These are phyloP conservation scores for Suhomyces prunicola DNA, from an alignment of 805 yeast species.

Conservation along the genomic window DNA sequence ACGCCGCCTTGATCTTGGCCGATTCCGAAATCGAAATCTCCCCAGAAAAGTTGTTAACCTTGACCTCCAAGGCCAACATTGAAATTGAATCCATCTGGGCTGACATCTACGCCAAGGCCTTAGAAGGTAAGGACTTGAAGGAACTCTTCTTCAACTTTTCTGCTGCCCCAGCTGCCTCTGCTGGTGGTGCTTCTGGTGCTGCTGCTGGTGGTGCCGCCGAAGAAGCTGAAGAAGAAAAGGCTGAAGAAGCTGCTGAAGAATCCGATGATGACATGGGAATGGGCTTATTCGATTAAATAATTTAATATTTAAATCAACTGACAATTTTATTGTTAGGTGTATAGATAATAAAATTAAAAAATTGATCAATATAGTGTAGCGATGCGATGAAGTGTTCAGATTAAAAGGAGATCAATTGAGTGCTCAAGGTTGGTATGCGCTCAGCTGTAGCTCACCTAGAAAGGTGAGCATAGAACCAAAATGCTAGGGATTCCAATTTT, in stretches of 20 bases:
- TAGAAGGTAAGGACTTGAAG: constrained; percentile 46
- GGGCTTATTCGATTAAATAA: constrained; percentile 43
- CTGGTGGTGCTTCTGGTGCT: constrained; percentile 35
- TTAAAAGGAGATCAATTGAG: not conserved
- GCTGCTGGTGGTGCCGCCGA: constrained; percentile 35
- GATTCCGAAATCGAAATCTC: constrained; percentile 46
- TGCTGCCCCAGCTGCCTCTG: constrained; percentile 44
- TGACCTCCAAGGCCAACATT: constrained; percentile 40
- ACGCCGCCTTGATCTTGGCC: constrained; percentile 51
- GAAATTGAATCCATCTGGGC: constrained; percentile 48
- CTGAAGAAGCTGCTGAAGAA: constrained; percentile 33
- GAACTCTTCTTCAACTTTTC: constrained; percentile 49
- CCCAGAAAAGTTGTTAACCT: constrained; percentile 42
- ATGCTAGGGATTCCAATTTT: not conserved
- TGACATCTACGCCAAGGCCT: constrained; percentile 47
- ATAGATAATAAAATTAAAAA: not conserved
- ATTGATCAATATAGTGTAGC: not conserved
- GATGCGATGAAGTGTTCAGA: not conserved
- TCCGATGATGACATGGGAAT: constrained; percentile 43
- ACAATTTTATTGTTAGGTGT: not conserved
- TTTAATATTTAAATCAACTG: not conserved
- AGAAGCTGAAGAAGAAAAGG: constrained; percentile 26
- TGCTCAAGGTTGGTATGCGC: not conserved
- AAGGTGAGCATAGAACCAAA: not conserved
- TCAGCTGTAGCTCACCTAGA: not conserved